A percentile compares a stretch with the other conserved stretches of the same genome.
Evolutionary conservation across 2,329 filamentous ascomycete species (phyloP).

Genomic region (Claviceps humidiphila): DNA sequence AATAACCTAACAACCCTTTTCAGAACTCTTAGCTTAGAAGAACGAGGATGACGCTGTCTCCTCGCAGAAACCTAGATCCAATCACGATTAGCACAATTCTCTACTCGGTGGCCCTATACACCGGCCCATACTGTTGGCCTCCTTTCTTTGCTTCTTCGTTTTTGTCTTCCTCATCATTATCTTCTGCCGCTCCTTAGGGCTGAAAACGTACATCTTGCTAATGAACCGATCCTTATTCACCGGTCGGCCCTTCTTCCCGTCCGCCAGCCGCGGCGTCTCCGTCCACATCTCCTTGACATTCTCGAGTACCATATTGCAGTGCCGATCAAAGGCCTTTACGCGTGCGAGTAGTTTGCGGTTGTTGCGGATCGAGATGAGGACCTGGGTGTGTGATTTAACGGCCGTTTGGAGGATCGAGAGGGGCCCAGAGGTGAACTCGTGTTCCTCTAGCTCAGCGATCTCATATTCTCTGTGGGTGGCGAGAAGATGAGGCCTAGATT

Average conservation of each 20-base stretch:
- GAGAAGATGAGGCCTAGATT: no score
- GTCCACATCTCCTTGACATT: constrained; percentile 98
- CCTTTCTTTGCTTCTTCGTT: background rate
- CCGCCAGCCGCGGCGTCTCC: constrained; percentile 70
- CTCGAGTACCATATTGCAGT: constrained; percentile 98
- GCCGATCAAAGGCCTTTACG: constrained; percentile 95
- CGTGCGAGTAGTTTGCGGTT: constrained; percentile 95
- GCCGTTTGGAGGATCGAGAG: constrained; percentile 94
- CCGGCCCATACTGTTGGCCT: no score
- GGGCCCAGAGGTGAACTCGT: constrained; percentile 40
- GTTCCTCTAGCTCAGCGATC: constrained; percentile 55
- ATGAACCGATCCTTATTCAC: constrained; percentile 98
- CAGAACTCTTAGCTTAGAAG: constrained; percentile 50
- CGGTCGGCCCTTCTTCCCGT: constrained; percentile 75
- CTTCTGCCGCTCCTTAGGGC: background rate
- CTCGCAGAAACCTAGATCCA: constrained; percentile 60
- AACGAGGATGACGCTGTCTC: constrained; percentile 79
- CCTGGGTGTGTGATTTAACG: constrained; percentile 85
- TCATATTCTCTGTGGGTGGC: constrained; percentile 62
- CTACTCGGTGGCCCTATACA: no score
- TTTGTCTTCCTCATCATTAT: background rate
- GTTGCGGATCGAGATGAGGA: constrained; percentile 94
- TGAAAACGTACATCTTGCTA: constrained; percentile 65
- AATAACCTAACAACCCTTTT: background rate
- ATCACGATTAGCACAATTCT: background rate